Base-by-base conservation (phyloP, 768 basidiomycete genomes). In the Trametes maxima region DNA sequence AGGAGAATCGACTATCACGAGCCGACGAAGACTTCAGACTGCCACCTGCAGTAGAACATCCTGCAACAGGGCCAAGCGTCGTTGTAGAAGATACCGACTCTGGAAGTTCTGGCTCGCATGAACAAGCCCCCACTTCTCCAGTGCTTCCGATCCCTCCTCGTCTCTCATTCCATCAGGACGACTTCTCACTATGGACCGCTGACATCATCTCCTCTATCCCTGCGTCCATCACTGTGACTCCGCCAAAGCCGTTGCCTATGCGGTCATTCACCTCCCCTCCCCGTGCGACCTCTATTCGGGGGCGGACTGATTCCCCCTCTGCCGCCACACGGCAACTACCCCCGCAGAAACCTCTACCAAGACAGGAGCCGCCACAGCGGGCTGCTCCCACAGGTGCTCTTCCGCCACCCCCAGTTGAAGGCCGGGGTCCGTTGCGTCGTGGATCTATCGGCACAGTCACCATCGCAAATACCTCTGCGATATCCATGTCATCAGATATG, bases 161-260 rank as follows among this genome's bases (percentile, higher is more conserved):
- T 14, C 67, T 87, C 33, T 86, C 85, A 5, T 74, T 86, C 28
- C 82, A 84, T 59, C 76, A 77, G 37, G 79, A 82, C 53, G 84
- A 80, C 62, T 73, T 86, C 25, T 76, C 78, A 11, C 76, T 77
- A 25, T 87, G 86, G 86, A 78, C 82, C 11, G 78, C 82, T 65
- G 77, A 82, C 6, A 65, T 87, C 37, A 76, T 87, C 35, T 81
- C 76, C n/a, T 83, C 80, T 2, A 79, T 85, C n/a, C 79, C 80
- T n/a, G 45, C 44, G 3, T 35, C 56, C 6, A 42, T 64, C 35
- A 64, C 62, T 25, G 19, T 59, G 25, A 59, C 62, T 4, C 62
- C 62, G 5, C 62, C 62, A 2, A 64, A 59, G 36, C 63, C 63
- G 10, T 14, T 55, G 2, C 53, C 59, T 6, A 43, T 22, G 8